Percentiles rank a stretch among this genome's conserved stretches.
phyloP scores from a whole-genome alignment of 306 rosid species.

The Abrus pulchellus region DNA sequence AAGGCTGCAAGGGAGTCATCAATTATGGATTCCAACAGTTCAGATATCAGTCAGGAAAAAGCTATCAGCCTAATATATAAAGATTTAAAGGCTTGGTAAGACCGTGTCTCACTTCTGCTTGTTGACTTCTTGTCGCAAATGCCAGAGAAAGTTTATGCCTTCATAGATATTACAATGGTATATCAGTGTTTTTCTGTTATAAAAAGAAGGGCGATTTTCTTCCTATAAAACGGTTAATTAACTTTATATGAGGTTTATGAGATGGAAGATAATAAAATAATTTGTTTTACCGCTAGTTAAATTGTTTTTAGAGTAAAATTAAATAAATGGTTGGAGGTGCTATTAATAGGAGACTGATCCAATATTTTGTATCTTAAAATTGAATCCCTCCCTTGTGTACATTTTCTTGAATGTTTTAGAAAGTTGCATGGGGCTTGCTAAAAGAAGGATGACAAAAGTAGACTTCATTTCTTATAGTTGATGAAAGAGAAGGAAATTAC shows the following conservation, averaged over 20 bases:
- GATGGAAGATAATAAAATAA: constrained; percentile 27
- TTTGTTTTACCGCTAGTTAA: constrained; percentile 19
- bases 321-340: constrained; percentile 9
- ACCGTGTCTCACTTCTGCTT: not conserved
- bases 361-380: constrained; percentile 24
- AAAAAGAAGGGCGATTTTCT: not conserved
- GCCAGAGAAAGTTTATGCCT: not conserved
- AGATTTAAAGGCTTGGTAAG: constrained; percentile 77
- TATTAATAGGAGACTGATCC: constrained; percentile 17
- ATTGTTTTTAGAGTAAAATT: not conserved
- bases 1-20: constrained; percentile 67
- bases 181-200: constrained; percentile 7
- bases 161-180: not conserved
- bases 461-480: constrained; percentile 4
- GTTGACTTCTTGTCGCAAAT: constrained; percentile 9
- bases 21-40: constrained; percentile 55
- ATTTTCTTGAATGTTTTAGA: not conserved
- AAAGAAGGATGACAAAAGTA: constrained; percentile 3
- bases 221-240: constrained; percentile 13
- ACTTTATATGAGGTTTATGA: constrained; percentile 25
- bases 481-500: constrained; percentile 1
- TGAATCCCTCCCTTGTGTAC: constrained; percentile 19
- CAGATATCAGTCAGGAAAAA: constrained; percentile 69
- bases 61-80: constrained; percentile 62
- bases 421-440: not conserved